These are phyloP conservation scores for Emiliania huxleyi DNA, from an alignment of 78 protist genomes.

Conservation along the genomic window DNA sequence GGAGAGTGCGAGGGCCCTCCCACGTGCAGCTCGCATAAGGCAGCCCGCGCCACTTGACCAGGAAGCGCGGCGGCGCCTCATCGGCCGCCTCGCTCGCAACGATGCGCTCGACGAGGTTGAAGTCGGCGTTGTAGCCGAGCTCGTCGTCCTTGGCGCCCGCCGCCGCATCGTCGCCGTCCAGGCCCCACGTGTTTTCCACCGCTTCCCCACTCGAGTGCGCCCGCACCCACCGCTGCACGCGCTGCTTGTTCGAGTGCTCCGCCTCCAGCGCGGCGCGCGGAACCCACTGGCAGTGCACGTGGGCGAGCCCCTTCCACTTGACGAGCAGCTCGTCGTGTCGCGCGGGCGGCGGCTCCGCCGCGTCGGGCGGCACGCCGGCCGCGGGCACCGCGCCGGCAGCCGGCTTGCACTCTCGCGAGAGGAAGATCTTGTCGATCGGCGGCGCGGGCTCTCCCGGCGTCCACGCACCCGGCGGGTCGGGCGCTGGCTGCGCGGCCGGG, in stretches of 20 bases:
- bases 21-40: not conserved
- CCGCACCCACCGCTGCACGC: not conserved
- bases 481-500: not conserved
- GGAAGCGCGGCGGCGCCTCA: not conserved
- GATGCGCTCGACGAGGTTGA: not conserved
- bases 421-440: slow-evolving; percentile 1
- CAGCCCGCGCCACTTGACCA: not conserved
- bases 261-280: not conserved
- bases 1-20: not conserved
- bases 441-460: not conserved
- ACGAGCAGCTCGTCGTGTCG: not conserved
- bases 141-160: not conserved
- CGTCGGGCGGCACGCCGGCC: not conserved
- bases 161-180: not conserved
- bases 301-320: slow-evolving; percentile 30
- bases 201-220: not conserved
- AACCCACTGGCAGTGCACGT: not conserved
- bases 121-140: not conserved
- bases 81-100: not conserved
- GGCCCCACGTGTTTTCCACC: not conserved
- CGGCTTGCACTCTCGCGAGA: too few species aligned
- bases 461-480: not conserved
- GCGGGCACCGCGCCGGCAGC: not conserved
- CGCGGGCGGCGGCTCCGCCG: not conserved
- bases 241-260: not conserved